Percentiles rank a stretch among this genome's conserved stretches.
Conservation (phyloP, 1,139 yeast genomes). For the Candida neerlandica region DNA sequence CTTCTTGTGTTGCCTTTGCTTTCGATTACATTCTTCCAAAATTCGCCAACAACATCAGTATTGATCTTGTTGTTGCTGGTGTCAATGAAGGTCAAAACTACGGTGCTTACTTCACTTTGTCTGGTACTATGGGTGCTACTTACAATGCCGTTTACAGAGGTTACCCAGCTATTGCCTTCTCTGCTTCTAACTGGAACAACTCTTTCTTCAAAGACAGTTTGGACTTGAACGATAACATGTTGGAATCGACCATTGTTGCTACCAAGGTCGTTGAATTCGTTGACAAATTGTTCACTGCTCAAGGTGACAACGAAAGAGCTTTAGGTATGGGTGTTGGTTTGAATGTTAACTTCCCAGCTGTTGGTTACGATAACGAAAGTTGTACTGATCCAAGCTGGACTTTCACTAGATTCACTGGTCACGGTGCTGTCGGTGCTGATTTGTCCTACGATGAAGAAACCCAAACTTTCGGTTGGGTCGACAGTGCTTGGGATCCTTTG, state of each 20-base stretch:
- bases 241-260: conserved; percentile 41
- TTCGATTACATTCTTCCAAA: conserved; percentile 45
- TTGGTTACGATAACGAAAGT: conserved; percentile 35
- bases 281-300: conserved; percentile 31
- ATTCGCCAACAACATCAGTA: conserved; percentile 33
- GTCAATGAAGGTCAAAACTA: conserved; percentile 51
- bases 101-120: conserved; percentile 37
- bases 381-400: conserved; percentile 40
- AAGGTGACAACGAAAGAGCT: conserved; percentile 32
- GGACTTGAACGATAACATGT: conserved; percentile 30
- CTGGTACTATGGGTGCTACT: conserved; percentile 52
- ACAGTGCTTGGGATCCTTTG: conserved; percentile 22
- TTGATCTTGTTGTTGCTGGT: conserved; percentile 48
- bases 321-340: conserved; percentile 46
- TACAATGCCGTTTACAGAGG: conserved; percentile 47
- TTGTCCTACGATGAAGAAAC: conserved; percentile 34
- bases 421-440: conserved; percentile 30
- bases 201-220: conserved; percentile 43
- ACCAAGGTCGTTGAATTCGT: conserved; percentile 35
- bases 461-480: conserved; percentile 23
- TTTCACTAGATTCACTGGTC: conserved; percentile 41
- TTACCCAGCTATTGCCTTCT: conserved; percentile 47
- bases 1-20: conserved; percentile 46
- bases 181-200: conserved; percentile 47
- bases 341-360: conserved; percentile 45